Conservation (phyloP, 2,329 filamentous ascomycete species). For the Calonectria pseudoreteaudii region DNA sequence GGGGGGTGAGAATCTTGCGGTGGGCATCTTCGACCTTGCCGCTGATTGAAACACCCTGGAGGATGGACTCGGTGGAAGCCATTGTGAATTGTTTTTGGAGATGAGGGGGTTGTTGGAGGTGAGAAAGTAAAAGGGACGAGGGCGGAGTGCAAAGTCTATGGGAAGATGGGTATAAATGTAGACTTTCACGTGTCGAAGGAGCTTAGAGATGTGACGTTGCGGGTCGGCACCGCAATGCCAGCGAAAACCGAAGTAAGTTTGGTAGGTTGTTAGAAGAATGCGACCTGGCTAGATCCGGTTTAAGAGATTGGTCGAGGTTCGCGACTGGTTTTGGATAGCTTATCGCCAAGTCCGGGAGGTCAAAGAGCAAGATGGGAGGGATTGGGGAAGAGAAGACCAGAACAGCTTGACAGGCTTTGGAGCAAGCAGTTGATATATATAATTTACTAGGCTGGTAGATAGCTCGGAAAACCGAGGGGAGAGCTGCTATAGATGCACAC, state of each 20-base stretch:
- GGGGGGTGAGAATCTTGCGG: constrained; percentile 90
- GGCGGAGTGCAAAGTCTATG: constrained; percentile 25
- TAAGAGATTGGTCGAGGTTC: not conserved
- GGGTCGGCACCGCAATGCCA: constrained; percentile 27
- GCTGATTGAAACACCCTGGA: constrained; percentile 89
- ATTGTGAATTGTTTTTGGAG: constrained; percentile 55
- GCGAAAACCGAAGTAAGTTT: constrained; percentile 9
- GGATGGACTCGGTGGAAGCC: constrained; percentile 79
- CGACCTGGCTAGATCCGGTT: constrained; percentile 18
- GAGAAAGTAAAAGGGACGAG: constrained; percentile 14
- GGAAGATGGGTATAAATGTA: constrained; percentile 23
- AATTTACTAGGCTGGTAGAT: not conserved
- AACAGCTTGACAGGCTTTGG: not conserved
- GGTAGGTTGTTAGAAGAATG: not conserved
- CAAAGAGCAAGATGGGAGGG: constrained; percentile 1
- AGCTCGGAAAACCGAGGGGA: constrained; percentile 15
- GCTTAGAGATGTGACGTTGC: constrained; percentile 27
- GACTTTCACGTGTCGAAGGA: constrained; percentile 51
- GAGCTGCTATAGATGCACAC: constrained; percentile 15
- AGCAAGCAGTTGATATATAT: constrained; percentile 15
- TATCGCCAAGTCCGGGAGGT: not conserved
- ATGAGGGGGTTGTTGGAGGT: constrained; percentile 7
- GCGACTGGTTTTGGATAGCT: not conserved
- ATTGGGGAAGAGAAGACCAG: not conserved
- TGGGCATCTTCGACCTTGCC: constrained; percentile 82